Conservation (phyloP, 1,284 basidiomycete genomes). For the Ceratobasidium sp. region DNA sequence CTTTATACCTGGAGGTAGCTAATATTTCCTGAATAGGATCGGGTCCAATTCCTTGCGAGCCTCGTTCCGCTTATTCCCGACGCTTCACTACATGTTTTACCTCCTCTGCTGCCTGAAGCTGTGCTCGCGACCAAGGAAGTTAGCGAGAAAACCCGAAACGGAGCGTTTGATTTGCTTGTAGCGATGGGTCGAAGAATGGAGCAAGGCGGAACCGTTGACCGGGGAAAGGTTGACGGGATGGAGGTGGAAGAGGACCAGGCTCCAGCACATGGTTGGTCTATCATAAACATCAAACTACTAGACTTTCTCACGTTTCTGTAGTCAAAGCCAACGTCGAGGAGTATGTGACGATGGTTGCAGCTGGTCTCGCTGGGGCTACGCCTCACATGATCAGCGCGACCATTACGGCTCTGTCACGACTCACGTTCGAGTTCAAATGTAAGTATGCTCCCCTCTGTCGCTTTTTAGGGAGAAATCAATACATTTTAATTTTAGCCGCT, state of each 20-base stretch:
- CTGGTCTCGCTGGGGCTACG: constrained; percentile 89
- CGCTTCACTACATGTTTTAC: constrained; percentile 82
- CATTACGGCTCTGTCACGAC: constrained; percentile 90
- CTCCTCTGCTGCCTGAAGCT: constrained; percentile 91
- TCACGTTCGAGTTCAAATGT: constrained; percentile 98
- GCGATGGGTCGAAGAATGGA: constrained; percentile 94
- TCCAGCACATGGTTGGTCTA: constrained; percentile 62
- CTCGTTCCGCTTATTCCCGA: constrained; percentile 78
- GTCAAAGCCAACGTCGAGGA: constrained; percentile 87
- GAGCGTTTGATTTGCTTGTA: constrained; percentile 91
- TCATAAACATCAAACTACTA: too few relatives aligned
- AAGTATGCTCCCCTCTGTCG: constrained; percentile 32
- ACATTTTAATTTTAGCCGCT: constrained; percentile 57
- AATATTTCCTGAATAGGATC: constrained; percentile 62
- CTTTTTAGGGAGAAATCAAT: background rate
- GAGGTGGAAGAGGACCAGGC: constrained; percentile 66
- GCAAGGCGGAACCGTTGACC: constrained; percentile 83
- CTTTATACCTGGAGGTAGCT: too few relatives aligned
- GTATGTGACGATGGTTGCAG: constrained; percentile 96
- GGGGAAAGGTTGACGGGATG: constrained; percentile 80
- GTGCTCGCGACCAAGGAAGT: constrained; percentile 98
- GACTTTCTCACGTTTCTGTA: constrained; percentile 46
- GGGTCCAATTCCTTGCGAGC: constrained; percentile 76
- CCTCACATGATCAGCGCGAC: constrained; percentile 99
- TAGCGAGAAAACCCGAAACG: constrained; percentile 88